These are phyloP conservation scores for Alternaria sp. DNA, from an alignment of 2,329 filamentous ascomycete genomes.

Conservation along the genomic window DNA sequence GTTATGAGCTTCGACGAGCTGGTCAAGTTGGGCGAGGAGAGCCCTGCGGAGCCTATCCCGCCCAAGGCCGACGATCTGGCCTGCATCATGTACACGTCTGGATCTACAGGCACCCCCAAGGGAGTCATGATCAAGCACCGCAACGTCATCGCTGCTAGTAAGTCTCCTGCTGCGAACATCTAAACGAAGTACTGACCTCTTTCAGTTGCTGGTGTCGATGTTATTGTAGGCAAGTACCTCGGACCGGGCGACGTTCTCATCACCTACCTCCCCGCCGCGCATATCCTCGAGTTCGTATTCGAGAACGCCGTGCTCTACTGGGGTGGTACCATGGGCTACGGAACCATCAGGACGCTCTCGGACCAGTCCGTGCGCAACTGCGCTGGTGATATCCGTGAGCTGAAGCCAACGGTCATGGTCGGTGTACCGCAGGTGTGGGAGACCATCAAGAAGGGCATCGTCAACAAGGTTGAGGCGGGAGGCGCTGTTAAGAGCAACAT, in stretches of 20 bases:
- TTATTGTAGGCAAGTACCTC: slow-evolving; percentile 78
- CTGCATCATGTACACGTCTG: slow-evolving; percentile 84
- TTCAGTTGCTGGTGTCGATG: slow-evolving; percentile 75
- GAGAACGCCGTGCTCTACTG: slow-evolving; percentile 90
- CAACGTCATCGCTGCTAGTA: slow-evolving; percentile 78
- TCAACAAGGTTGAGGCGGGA: slow-evolving; percentile 75
- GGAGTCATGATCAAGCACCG: slow-evolving; percentile 83
- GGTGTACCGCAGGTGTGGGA: slow-evolving; percentile 98
- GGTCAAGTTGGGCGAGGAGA: slow-evolving; percentile 64
- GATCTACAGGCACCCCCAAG: slow-evolving; percentile 87
- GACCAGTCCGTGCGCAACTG: slow-evolving; percentile 88
- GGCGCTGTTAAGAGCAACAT: slow-evolving; percentile 74
- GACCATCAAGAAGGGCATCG: slow-evolving; percentile 92
- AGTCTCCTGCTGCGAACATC: slow-evolving; percentile 38
- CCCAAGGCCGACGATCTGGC: slow-evolving; percentile 78
- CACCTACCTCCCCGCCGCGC: slow-evolving; percentile 90
- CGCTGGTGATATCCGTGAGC: slow-evolving; percentile 90
- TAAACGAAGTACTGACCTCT: slow-evolving; percentile 15
- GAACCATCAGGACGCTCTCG: slow-evolving; percentile 85
- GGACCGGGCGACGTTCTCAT: slow-evolving; percentile 79
- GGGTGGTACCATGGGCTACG: slow-evolving; percentile 92
- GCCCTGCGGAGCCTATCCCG: slow-evolving; percentile 72
- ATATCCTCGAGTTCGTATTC: slow-evolving; percentile 95
- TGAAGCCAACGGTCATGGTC: slow-evolving; percentile 86
- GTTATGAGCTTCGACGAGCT: slow-evolving; percentile 64